Evolutionary conservation across 306 rosid species (phyloP).

Genomic region (Quercus wislizeni): DNA sequence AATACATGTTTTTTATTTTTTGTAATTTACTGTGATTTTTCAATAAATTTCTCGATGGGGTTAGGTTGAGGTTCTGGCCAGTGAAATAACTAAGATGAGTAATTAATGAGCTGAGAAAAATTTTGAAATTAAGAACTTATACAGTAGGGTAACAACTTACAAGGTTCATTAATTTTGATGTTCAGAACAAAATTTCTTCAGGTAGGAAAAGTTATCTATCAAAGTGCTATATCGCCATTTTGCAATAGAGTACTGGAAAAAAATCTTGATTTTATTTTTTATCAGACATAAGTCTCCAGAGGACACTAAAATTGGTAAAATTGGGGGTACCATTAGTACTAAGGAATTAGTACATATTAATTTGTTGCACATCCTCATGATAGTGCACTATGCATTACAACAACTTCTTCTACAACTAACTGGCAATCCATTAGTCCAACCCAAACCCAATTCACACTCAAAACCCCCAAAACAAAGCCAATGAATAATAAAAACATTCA

Average conservation of each 20-base stretch:
- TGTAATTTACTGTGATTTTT: not conserved
- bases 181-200: not conserved
- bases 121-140: not conserved
- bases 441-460: not conserved
- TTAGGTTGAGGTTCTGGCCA: not conserved
- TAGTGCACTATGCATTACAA: not conserved
- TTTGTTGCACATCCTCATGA: not conserved
- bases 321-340: not conserved
- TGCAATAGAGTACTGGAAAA: not conserved
- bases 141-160: not conserved
- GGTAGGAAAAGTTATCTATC: not conserved
- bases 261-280: not conserved
- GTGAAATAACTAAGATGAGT: not conserved
- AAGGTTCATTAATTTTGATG: not conserved
- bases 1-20: not conserved
- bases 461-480: not conserved
- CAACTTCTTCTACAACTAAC: not conserved
- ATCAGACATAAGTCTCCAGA: not conserved
- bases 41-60: not conserved
- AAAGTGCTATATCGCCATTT: not conserved
- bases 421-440: not conserved
- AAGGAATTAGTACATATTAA: not conserved
- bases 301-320: not conserved
- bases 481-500: not conserved
- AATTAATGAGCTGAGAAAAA: not conserved